Conservation (phyloP, 176 grass and related monocot species). For the Juncus inflexus region DNA sequence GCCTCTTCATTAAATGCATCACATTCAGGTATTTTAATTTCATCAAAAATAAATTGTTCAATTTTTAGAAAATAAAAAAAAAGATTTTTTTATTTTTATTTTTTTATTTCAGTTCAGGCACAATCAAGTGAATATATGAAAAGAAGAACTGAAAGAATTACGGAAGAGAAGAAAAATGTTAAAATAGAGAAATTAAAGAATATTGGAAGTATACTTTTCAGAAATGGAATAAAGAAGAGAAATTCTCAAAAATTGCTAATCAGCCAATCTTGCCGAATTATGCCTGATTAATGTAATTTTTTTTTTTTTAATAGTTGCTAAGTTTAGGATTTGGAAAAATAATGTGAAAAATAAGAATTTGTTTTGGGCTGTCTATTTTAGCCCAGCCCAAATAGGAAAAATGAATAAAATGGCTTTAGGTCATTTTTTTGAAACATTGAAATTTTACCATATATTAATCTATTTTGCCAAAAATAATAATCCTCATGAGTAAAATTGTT, state of each 20-base stretch:
- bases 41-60: no score
- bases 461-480: no score
- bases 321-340: no score
- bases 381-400: no score
- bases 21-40: conserved; percentile 41
- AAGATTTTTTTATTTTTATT: conserved; percentile 19
- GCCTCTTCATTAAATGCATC: conserved; percentile 56
- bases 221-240: conserved; percentile 65
- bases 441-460: no score
- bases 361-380: neutral
- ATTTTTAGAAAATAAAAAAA: no score
- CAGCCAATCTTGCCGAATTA: conserved; percentile 24
- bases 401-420: no score
- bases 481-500: no score
- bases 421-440: no score
- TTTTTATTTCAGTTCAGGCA: conserved; percentile 51
- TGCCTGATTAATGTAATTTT: conserved; percentile 8
- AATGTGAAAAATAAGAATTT: neutral
- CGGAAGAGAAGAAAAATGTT: conserved; percentile 22
- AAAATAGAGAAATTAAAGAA: conserved; percentile 33
- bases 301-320: conserved; percentile 20
- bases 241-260: conserved; percentile 53
- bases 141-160: conserved; percentile 44
- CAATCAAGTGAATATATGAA: conserved; percentile 63
- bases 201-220: conserved; percentile 60